These are phyloP conservation scores for Thelephora terrestris DNA, from an alignment of 1,284 basidiomycete species.

Conservation along the genomic window DNA sequence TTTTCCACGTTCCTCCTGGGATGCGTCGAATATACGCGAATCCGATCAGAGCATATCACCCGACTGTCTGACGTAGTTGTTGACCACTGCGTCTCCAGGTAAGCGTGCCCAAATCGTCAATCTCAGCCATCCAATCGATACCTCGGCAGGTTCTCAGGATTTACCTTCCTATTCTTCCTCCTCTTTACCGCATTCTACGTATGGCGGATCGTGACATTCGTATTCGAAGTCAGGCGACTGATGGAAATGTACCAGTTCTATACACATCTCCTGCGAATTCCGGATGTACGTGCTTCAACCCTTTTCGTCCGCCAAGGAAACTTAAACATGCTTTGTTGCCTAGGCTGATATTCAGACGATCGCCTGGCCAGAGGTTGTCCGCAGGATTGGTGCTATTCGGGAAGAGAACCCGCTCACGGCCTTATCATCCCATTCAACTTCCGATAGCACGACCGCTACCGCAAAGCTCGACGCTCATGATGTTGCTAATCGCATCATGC, in stretches of 20 bases:
- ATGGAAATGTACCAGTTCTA: slow-evolving; percentile 93
- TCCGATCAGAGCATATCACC: slow-evolving; percentile 52
- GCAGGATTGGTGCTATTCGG: slow-evolving; percentile 80
- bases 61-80: slow-evolving; percentile 76
- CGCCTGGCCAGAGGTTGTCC: slow-evolving; percentile 91
- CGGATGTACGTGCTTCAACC: slow-evolving; percentile 56
- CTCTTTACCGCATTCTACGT: slow-evolving; percentile 76
- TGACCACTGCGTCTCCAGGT: slow-evolving; percentile 74
- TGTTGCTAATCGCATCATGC: slow-evolving; percentile 91
- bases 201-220: slow-evolving; percentile 60
- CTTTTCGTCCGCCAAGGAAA: not conserved
- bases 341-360: slow-evolving; percentile 96
- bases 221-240: slow-evolving; percentile 60
- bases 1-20: slow-evolving; percentile 95
- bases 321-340: slow-evolving; percentile 1
- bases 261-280: slow-evolving; percentile 65
- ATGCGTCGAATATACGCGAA: slow-evolving; percentile 86
- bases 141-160: slow-evolving; percentile 63
- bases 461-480: slow-evolving; percentile 95
- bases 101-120: slow-evolving; percentile 17
- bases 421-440: slow-evolving; percentile 53
- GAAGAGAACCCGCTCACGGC: slow-evolving; percentile 85
- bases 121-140: slow-evolving; percentile 9
- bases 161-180: slow-evolving; percentile 73
- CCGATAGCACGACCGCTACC: slow-evolving; percentile 37